These are phyloP conservation scores for Blastocystis hominis DNA, from an alignment of 352 stramenopile genomes.

Conservation along the genomic window DNA sequence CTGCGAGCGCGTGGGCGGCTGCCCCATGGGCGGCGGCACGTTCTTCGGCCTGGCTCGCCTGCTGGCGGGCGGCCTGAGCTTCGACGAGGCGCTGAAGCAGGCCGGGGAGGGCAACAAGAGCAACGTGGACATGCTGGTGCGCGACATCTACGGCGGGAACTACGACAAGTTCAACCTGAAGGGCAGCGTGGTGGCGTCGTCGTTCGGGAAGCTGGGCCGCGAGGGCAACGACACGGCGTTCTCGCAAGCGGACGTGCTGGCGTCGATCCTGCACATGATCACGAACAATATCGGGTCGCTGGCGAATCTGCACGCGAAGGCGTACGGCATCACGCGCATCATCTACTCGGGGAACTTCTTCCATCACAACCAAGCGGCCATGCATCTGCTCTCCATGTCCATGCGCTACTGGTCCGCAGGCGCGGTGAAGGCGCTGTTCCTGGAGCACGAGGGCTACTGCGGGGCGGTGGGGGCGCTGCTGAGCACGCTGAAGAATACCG, in stretches of 20 bases:
- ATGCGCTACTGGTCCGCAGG: slow-evolving; percentile 97
- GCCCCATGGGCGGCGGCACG: slow-evolving; percentile 90
- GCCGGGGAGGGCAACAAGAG: slow-evolving; percentile 67
- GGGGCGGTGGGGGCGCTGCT: slow-evolving; percentile 92
- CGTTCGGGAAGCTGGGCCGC: slow-evolving; percentile 73
- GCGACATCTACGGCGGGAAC: slow-evolving; percentile 93
- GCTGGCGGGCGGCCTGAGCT: slow-evolving; percentile 70
- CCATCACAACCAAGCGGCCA: slow-evolving; percentile 85
- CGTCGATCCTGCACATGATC: slow-evolving; percentile 83
- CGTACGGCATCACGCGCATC: slow-evolving; percentile 89
- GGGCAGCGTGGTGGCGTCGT: slow-evolving; percentile 80
- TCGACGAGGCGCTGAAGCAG: slow-evolving; percentile 72
- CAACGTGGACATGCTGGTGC: slow-evolving; percentile 88
- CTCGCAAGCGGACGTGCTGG: slow-evolving; percentile 27
- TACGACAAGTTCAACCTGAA: slow-evolving; percentile 85
- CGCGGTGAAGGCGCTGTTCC: slow-evolving; percentile 79
- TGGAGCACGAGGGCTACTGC: slow-evolving; percentile 92
- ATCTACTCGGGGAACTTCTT: slow-evolving; percentile 95
- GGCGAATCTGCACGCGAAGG: slow-evolving; percentile 89
- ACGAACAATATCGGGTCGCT: slow-evolving; percentile 95
- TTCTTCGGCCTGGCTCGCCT: slow-evolving; percentile 94
- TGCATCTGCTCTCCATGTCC: slow-evolving; percentile 77
- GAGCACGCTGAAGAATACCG: slow-evolving; percentile 50
- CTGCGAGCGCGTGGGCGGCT: slow-evolving; percentile 91
- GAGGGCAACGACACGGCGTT: slow-evolving; percentile 31